Conservation (phyloP, 257 asterid genomes). For the Echites panduratus region DNA sequence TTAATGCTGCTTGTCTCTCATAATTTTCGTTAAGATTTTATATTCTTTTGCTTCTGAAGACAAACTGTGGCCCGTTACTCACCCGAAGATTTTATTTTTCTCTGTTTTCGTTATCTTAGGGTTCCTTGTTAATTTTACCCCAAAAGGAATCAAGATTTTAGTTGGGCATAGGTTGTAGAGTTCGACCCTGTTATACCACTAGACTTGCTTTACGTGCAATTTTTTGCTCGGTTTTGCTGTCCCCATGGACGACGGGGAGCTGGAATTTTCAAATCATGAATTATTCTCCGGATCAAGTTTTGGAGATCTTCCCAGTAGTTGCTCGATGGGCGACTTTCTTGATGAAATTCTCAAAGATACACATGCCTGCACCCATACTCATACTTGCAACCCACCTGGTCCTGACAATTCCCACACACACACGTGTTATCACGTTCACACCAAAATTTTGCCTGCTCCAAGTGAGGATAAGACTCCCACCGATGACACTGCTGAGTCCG, state of each 20-base stretch:
- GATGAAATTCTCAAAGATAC: constrained; percentile 41
- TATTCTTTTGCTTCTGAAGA: neutral
- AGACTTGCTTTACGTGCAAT: neutral
- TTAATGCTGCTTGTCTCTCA: neutral
- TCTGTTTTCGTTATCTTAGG: constrained; percentile 12
- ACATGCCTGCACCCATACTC: constrained; percentile 78
- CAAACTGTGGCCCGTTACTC: neutral
- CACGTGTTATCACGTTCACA: constrained; percentile 92
- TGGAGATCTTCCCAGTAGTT: constrained; percentile 37
- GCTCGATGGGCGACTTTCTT: constrained; percentile 35
- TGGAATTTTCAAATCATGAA: constrained; percentile 37
- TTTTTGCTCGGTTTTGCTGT: neutral
- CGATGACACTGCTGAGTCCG: constrained; percentile 90
- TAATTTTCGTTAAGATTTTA: neutral
- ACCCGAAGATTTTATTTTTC: neutral
- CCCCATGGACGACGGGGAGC: constrained; percentile 40
- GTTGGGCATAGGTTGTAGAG: neutral
- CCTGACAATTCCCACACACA: constrained; percentile 75
- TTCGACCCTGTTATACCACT: too few relatives aligned
- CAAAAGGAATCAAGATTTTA: neutral
- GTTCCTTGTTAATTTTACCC: constrained; percentile 12
- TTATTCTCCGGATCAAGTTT: constrained; percentile 32
- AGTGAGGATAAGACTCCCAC: constrained; percentile 57
- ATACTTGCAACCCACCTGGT: constrained; percentile 91
- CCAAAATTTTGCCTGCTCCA: constrained; percentile 69